Evolutionary conservation across 2,329 filamentous ascomycete genomes (phyloP), one percentile per base, ranked within the genome.

Genomic region (Trichoderma harzianum): DNA sequence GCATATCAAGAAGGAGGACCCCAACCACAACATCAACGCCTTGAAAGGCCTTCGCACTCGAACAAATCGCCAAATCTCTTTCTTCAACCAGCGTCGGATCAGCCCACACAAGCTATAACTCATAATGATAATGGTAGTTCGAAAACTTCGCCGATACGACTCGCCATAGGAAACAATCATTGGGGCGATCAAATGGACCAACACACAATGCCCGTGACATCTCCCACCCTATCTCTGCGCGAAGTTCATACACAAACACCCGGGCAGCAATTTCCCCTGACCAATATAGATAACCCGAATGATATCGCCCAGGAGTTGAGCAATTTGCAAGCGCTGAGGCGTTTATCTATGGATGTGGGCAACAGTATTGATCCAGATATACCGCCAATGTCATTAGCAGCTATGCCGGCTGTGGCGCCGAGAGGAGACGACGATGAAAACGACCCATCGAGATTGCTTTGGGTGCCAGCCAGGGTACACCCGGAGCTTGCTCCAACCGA

Each of bases 401-500:
- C 91, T 55, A 91, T 93, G 83, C 91, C 93, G 3, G 87, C 91
- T 21, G 88, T 91, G 74, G 91, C 93, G 21, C 93, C 93, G 1
- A 90, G 86, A 3, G 89, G 90, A 36, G 88, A 89, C 73, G 92
- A 93, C 74, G 92, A 97, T 77, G 94, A 97, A 79, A 92, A 94
- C 76, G 95, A 98, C 79, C 90, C 94, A 8, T 94, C 95, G 2
- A 89, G 94, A 74, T 83, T 98, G 72, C 93, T 98, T 75, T 99
- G 96, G 96, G 96, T 99, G 7, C 96, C 96, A 6, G 96, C 96
- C 28, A 90, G 94, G 72, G 88, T 99, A 32, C 96, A 99, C 77
- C 96, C 96, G 0, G 96, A 99, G 81, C 86, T 99, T 63, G 96
- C 96, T 3, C 96, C 96, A 1, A 94, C 93, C 78, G 96, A 98